phyloP scores from a whole-genome alignment of 352 stramenopile genomes.

The Pythium pyrilobum region DNA sequence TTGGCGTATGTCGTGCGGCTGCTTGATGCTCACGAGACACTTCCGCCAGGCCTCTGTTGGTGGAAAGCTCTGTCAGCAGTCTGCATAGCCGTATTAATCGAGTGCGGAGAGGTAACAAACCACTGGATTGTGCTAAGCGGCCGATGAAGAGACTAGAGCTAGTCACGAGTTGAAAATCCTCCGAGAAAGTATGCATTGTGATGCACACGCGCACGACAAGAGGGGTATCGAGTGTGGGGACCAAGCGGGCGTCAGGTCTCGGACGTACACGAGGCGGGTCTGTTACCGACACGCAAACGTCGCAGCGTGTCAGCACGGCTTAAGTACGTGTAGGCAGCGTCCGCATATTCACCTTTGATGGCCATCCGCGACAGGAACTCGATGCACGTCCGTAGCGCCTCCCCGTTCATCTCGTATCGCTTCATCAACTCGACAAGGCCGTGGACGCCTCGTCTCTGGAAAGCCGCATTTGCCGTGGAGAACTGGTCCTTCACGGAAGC shows the following conservation, averaged over 20 bases:
- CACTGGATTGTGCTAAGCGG: slow-evolving; percentile 26
- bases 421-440: slow-evolving; percentile 40
- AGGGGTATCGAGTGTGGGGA: slow-evolving; percentile 17
- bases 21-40: background rate
- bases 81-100: too few species aligned
- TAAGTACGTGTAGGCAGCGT: background rate
- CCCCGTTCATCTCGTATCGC: slow-evolving; percentile 25
- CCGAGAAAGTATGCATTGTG: slow-evolving; percentile 50
- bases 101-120: too few species aligned
- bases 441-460: slow-evolving; percentile 10
- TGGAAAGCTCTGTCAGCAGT: background rate
- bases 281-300: too few species aligned
- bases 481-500: slow-evolving; percentile 28
- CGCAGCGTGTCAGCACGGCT: background rate
- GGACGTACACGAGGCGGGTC: background rate
- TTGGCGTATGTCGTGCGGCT: background rate
- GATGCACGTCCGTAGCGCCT: slow-evolving; percentile 34
- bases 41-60: background rate
- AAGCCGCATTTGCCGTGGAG: slow-evolving; percentile 22
- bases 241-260: slow-evolving; percentile 12
- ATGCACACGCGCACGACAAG: slow-evolving; percentile 26
- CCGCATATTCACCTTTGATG: slow-evolving; percentile 32
- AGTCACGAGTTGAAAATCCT: slow-evolving; percentile 33
- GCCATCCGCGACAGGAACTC: slow-evolving; percentile 38
- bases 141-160: slow-evolving; percentile 39